Conservation (phyloP, 495 filamentous ascomycete genomes). For the Parachaetomium inaequale region DNA sequence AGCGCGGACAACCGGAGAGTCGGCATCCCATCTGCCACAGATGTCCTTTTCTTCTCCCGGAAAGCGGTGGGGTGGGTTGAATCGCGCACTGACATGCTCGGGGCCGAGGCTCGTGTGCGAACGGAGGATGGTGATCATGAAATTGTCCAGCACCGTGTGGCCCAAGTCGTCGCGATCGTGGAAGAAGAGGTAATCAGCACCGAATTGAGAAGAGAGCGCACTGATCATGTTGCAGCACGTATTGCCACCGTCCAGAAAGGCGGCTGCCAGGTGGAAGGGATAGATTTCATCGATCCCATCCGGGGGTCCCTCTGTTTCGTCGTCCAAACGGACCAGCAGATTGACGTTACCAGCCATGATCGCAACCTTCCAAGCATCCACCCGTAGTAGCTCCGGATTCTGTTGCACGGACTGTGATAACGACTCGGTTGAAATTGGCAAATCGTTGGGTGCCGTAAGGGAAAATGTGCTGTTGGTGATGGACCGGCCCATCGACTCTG, state of each 20-base stretch:
- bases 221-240: conserved; percentile 38
- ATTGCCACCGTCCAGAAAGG: conserved; percentile 39
- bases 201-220: not conserved
- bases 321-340: not conserved
- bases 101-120: conserved; percentile 35
- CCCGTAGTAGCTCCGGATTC: not conserved
- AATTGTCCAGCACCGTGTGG: conserved; percentile 42
- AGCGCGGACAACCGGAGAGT: conserved; percentile 23
- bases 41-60: conserved; percentile 40
- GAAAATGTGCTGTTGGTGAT: conserved; percentile 1
- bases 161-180: conserved; percentile 33
- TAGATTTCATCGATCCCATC: conserved; percentile 25
- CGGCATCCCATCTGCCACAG: conserved; percentile 43
- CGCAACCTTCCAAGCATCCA: not conserved
- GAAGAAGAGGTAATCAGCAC: conserved; percentile 1
- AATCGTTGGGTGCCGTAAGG: not conserved
- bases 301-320: conserved; percentile 17
- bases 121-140: conserved; percentile 42
- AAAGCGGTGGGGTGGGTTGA: conserved; percentile 23
- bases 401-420: not conserved
- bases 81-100: conserved; percentile 23
- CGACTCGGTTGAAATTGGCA: not conserved
- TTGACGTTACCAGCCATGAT: conserved; percentile 3
- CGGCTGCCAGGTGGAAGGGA: conserved; percentile 40
- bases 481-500: not conserved